Base-by-base conservation (phyloP, 176 grass and related monocot species). In the Saccharum officinarum region DNA sequence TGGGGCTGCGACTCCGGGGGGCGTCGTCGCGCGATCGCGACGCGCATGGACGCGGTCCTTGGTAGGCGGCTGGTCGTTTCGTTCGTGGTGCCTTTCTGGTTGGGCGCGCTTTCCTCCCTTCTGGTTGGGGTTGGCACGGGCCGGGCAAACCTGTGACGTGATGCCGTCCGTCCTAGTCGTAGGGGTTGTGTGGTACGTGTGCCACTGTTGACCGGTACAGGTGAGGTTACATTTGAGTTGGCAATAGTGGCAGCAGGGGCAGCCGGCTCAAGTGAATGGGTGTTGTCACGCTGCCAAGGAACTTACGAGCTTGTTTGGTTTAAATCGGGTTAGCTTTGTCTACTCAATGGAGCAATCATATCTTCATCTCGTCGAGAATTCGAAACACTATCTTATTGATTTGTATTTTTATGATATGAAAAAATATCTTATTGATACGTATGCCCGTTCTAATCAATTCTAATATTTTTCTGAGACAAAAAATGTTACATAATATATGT, bases 21-120 rank as follows among this genome's bases (percentile, higher is more conserved):
- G 7, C 66, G 45, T 50, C 47, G 47, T 50, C 47, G 47, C 0
- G 47, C 0, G 47, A 8, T 46, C 41, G 46, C 10, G 47, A 40
- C 69, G 76, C 76, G 18, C 36, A 13, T 83, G 73, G 88, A 86
- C 88, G 73, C 79, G 79, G 84, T 90, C 73, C 38, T 22, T 66
- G 83, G 79, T 82, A 75, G 66, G 34, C 76, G 52, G 15, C 33
- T 40, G 25, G 70, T 59, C 79, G 73, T 86, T 77, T 64, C 74
- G 68, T 44, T 55, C 1, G 10, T 7, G 15, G 77, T 67, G 62
- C 31, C 20, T 20, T 70, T 82, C 65, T 57, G 18, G 72, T 82
- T 64, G 65, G 15, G 71, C 73, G 7, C 10, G 34, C 9, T 57
- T 75, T 67, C 75, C n/a, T 46, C 17, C 0, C 44, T 36, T 37